Percentiles rank a stretch among this genome's conserved stretches.
Conservation (phyloP, 768 basidiomycete genomes). For the Rossbeevera mucosa region DNA sequence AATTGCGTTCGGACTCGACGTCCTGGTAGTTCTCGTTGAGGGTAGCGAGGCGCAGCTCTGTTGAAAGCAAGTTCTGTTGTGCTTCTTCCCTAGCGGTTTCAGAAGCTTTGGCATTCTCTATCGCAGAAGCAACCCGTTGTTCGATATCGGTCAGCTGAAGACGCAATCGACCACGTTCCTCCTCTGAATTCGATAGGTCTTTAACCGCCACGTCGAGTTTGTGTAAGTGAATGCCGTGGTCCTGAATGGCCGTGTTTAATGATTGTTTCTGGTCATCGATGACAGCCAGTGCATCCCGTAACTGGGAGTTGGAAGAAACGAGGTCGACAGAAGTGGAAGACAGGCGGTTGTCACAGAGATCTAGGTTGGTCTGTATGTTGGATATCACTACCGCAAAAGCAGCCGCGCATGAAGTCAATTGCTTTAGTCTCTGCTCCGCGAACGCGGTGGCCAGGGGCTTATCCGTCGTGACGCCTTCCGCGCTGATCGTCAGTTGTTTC, state of each 20-base stretch:
- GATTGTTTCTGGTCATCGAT: constrained; percentile 18
- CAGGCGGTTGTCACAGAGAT: constrained; percentile 15
- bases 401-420: constrained; percentile 31
- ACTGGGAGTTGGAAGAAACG: constrained; percentile 15
- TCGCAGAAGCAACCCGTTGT: constrained; percentile 29
- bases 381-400: constrained; percentile 40
- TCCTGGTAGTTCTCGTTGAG: constrained; percentile 46
- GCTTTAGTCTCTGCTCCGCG: constrained; percentile 19
- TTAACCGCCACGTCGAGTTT: constrained; percentile 32
- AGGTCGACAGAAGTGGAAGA: constrained; percentile 10
- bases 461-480: constrained; percentile 14
- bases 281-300: constrained; percentile 13
- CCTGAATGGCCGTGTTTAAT: constrained; percentile 15
- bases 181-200: constrained; percentile 34
- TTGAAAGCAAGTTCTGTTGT: constrained; percentile 25
- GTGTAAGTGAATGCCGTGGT: constrained; percentile 24
- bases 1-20: constrained; percentile 61
- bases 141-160: constrained; percentile 36
- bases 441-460: constrained; percentile 1
- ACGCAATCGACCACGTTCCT: constrained; percentile 17
- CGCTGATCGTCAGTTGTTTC: constrained; percentile 19
- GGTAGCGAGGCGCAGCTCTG: constrained; percentile 41
- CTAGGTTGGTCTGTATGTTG: constrained; percentile 32
- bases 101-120: constrained; percentile 29
- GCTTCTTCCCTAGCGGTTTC: constrained; percentile 36